Evolutionary conservation across 2,329 filamentous ascomycete genomes (phyloP).

Genomic region (Teratosphaeria gauchensis): DNA sequence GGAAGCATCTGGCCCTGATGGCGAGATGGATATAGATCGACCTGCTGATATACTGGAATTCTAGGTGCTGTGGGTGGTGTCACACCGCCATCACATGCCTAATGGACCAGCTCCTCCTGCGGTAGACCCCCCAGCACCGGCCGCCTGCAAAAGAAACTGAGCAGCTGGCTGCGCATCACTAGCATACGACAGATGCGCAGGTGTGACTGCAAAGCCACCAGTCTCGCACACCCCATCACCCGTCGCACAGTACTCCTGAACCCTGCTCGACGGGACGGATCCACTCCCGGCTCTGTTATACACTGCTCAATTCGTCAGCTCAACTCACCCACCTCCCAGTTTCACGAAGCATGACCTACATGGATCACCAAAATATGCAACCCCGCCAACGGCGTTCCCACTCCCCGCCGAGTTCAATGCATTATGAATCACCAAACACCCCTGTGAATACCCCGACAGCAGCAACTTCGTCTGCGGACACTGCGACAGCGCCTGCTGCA

Average conservation of each 20-base stretch:
- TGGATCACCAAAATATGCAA: conserved; percentile 25
- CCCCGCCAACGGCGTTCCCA: conserved; percentile 8
- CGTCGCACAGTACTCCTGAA: conserved; percentile 19
- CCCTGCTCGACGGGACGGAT: conserved; percentile 11
- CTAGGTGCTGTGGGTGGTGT: too few species aligned
- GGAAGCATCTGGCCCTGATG: too few species aligned
- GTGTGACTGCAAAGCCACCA: conserved; percentile 15
- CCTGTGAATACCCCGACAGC: conserved; percentile 20
- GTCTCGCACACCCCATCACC: conserved; percentile 22
- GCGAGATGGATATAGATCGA: too few species aligned
- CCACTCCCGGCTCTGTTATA: conserved; percentile 11
- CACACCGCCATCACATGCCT: too few species aligned
- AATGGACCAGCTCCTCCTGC: too few species aligned
- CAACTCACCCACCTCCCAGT: background rate
- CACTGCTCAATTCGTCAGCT: background rate
- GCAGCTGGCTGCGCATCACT: background rate
- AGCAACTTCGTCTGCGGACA: conserved; percentile 21
- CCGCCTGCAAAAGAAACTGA: background rate
- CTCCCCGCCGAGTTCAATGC: conserved; percentile 9
- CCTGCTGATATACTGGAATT: too few species aligned
- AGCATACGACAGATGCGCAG: conserved; percentile 13
- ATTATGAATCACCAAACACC: conserved; percentile 14
- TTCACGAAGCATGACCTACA: background rate
- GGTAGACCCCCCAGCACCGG: background rate
- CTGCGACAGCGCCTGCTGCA: conserved; percentile 12